These are phyloP conservation scores for Nicotiana obtusifolia DNA, from an alignment of 257 asterid species.

Conservation along the genomic window DNA sequence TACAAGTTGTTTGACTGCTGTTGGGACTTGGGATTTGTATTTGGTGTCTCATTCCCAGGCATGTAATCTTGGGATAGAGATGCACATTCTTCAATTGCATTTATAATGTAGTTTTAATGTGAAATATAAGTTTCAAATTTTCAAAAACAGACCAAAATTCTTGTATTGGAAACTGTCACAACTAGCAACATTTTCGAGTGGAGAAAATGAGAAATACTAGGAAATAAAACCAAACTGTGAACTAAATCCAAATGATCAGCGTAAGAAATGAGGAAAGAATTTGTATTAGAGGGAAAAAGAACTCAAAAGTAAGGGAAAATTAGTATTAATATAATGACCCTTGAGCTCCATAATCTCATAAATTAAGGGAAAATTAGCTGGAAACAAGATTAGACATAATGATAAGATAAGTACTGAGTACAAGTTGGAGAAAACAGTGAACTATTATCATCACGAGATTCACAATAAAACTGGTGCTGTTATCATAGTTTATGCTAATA, in stretches of 20 bases:
- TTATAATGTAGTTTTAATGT: not conserved
- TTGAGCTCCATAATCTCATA: not conserved
- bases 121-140: not conserved
- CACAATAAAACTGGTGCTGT: too few species aligned
- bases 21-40: not conserved
- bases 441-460: not conserved
- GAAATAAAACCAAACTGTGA: too few species aligned
- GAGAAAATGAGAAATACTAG: too few species aligned
- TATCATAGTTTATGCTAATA: too few species aligned
- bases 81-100: not conserved
- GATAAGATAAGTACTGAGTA: not conserved
- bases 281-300: too few species aligned
- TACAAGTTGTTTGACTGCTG: not conserved
- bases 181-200: not conserved
- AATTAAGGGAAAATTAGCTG: not conserved
- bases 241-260: too few species aligned
- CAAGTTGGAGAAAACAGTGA: not conserved
- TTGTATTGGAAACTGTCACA: not conserved
- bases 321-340: not conserved
- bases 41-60: not conserved
- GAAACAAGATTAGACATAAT: constrained; percentile 5
- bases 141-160: not conserved
- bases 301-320: too few species aligned
- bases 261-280: too few species aligned
- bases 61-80: not conserved